Percentiles rank a stretch among this genome's conserved stretches.
Evolutionary conservation across 345 rosid genomes (phyloP).

Genomic region (Chamaenerion angustifolium): DNA sequence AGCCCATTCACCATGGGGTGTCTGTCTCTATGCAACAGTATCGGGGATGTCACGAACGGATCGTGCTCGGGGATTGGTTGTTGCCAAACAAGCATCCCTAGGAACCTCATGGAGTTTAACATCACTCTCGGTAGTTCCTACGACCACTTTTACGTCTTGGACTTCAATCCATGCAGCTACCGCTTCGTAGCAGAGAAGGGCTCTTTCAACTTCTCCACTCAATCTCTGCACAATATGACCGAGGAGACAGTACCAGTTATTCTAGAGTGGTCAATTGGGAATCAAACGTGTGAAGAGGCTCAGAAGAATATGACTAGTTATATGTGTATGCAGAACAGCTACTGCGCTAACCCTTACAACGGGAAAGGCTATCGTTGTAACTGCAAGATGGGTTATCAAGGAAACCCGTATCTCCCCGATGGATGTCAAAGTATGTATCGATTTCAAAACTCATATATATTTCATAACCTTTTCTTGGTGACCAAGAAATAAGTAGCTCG

Average conservation of each 20-base stretch:
- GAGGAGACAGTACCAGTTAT: constrained; percentile 1
- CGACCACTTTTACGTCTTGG: not conserved
- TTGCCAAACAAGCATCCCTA: constrained; percentile 18
- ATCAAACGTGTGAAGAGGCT: not conserved
- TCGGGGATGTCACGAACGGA: not conserved
- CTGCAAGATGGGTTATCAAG: constrained; percentile 13
- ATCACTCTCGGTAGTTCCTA: accelerated
- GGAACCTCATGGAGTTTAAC: not conserved
- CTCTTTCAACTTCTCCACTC: constrained; percentile 6
- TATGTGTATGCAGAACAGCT: constrained; percentile 3
- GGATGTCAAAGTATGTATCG: constrained; percentile 8
- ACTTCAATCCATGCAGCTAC: constrained; percentile 22
- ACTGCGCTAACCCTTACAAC: not conserved
- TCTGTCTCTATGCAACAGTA: constrained; percentile 1
- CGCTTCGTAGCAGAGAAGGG: constrained; percentile 9
- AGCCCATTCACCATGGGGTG: constrained; percentile 4
- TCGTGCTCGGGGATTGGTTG: constrained; percentile 26
- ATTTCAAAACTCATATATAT: not conserved
- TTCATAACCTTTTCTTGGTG: not conserved
- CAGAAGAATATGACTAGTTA: not conserved
- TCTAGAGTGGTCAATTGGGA: constrained; percentile 16
- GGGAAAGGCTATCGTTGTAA: constrained; percentile 12
- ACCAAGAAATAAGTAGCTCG: too few species aligned
- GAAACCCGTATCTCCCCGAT: constrained; percentile 9
- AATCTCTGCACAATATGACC: not conserved